phyloP scores from a whole-genome alignment of 83 land plant species.

The Diphasiastrum complanatum region DNA sequence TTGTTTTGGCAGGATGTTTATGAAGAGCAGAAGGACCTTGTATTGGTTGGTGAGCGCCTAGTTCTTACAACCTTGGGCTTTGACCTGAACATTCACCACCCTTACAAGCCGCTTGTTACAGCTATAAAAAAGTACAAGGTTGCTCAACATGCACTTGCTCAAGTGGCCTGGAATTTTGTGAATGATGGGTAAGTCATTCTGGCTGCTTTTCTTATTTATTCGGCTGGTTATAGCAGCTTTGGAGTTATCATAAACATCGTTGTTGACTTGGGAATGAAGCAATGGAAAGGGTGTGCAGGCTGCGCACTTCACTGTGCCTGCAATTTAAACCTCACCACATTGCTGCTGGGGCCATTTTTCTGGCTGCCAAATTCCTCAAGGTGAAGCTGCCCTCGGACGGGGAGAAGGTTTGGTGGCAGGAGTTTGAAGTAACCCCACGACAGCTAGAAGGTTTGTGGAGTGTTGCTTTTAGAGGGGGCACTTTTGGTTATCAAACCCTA shows the following conservation, averaged over 20 bases:
- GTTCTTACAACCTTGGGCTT: slow-evolving; percentile 34
- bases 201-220: no score
- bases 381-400: slow-evolving; percentile 90
- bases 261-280: slow-evolving; percentile 9
- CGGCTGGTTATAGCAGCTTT: no score
- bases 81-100: slow-evolving; percentile 40
- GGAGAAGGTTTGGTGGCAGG: slow-evolving; percentile 97
- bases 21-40: slow-evolving; percentile 34
- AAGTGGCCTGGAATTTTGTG: slow-evolving; percentile 77
- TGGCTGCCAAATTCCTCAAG: slow-evolving; percentile 91
- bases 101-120: slow-evolving; percentile 36
- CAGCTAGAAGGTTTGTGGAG: slow-evolving; percentile 83
- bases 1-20: slow-evolving; percentile 23
- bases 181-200: slow-evolving; percentile 58
- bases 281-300: slow-evolving; percentile 55
- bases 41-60: slow-evolving; percentile 31
- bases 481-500: background rate
- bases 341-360: slow-evolving; percentile 94
- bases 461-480: no score
- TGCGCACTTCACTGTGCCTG: slow-evolving; percentile 89
- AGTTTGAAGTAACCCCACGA: slow-evolving; percentile 88
- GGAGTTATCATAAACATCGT: no score
- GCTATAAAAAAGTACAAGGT: slow-evolving; percentile 41
- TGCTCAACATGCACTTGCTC: slow-evolving; percentile 53
- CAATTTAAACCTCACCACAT: slow-evolving; percentile 89